Evolutionary conservation across 2,329 filamentous ascomycete species (phyloP).

Genomic region (Fusarium ambrosium): DNA sequence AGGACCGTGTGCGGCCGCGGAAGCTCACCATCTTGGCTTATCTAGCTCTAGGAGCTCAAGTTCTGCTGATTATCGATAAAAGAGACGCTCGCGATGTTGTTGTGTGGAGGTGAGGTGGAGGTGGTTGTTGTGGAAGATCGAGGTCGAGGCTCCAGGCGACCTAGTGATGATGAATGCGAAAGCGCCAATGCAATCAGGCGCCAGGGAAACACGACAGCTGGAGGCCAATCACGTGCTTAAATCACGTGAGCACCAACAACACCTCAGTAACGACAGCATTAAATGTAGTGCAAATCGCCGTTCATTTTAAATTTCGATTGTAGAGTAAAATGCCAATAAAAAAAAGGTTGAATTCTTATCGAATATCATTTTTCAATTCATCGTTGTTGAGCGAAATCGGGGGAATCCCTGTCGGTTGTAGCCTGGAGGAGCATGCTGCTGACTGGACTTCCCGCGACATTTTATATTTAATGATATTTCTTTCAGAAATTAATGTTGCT

Average conservation of each 20-base stretch:
- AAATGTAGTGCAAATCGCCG: background rate
- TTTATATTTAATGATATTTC: background rate
- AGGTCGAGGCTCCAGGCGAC: constrained; percentile 44
- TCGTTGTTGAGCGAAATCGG: background rate
- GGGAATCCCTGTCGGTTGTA: background rate
- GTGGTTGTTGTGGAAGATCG: constrained; percentile 40
- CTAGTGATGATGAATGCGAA: constrained; percentile 53
- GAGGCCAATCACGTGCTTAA: constrained; percentile 49
- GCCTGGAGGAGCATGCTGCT: background rate
- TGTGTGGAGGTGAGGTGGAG: constrained; percentile 30
- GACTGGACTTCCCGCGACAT: background rate
- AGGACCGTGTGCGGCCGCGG: background rate
- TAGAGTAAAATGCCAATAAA: background rate
- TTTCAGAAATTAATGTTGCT: fast-evolving
- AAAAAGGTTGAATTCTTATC: fast-evolving
- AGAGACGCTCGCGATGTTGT: constrained; percentile 6
- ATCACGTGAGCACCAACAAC: constrained; percentile 37
- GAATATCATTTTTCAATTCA: background rate
- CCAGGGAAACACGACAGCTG: constrained; percentile 60
- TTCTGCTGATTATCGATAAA: constrained; percentile 17
- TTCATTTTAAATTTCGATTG: background rate
- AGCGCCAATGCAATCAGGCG: constrained; percentile 55
- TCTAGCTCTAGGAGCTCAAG: constrained; percentile 49
- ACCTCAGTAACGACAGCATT: background rate
- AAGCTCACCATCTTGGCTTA: constrained; percentile 54